Evolutionary conservation across 768 basidiomycete genomes (phyloP), one percentile per base, ranked within the genome.

Genomic region (Psilocybe tampanensis): DNA sequence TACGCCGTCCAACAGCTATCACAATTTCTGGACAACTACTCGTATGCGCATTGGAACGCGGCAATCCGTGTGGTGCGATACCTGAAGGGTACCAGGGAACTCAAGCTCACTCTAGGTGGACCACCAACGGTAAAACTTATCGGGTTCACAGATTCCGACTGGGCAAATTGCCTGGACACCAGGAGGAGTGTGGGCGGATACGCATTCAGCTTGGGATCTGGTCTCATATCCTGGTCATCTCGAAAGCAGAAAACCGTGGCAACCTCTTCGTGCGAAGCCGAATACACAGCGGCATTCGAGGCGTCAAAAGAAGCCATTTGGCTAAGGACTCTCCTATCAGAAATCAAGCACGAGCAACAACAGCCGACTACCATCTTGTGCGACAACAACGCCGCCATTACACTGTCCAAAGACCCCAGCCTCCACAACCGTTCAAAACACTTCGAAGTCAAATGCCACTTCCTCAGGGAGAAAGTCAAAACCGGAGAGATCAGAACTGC

Each of bases 381-480:
- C 41, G 72, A 82, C 63, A 81, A 80, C 56, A 62, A 71, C 21
- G 72, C 70, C 0, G 68, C 77, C 0, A 75, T 75, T 22, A 59
- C 52, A 2, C 64, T 80, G 3, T 57, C 73, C 0, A 57, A 68
- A 8, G 74, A 81, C 47, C 67, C 76, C 0, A 43, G 60, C 1
- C 66, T 68, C 52, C 78, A 81, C 52, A 48, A 63, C 2, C 62
- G 72, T n/a, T 67, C 70, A 11, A 80, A 78, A 60, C 80, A 80
- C 64, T 75, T 82, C 54, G 74, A 78, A 23, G 69, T 78, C 12
- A 56, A 66, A 3, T 70, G 74, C 54, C 76, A 81, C 56, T 76
- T 68, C 52, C 57, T 79, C 17, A 66, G 72, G 0, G 69, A 81
- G 55, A 56, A 55, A 1, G 63, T 80, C 5, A 60, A 68, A 3